A percentile compares a stretch with the other conserved stretches of the same genome.
Conservation (phyloP, 805 yeast species). For the Isabelozyma pseudorhagii region DNA sequence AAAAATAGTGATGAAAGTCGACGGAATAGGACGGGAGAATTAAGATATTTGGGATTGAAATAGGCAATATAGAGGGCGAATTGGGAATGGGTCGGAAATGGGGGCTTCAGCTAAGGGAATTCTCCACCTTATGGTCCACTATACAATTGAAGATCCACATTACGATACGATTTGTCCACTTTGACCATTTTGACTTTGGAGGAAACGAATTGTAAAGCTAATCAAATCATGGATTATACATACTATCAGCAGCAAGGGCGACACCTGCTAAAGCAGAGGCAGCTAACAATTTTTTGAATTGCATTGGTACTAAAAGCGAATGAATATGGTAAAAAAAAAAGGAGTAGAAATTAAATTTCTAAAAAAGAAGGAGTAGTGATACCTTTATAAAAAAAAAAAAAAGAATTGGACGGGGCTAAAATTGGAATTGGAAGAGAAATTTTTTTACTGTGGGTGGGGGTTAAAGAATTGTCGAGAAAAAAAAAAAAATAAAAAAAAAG, state of each 20-base stretch:
- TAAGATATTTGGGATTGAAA: no score
- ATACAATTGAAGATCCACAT: no score
- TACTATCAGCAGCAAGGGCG: slow-evolving; percentile 32
- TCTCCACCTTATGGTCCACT: no score
- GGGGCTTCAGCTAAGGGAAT: no score
- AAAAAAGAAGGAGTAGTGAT: neutral
- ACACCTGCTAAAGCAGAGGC: slow-evolving; percentile 49
- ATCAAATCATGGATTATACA: slow-evolving; percentile 8
- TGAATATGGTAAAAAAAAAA: neutral
- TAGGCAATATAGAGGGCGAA: no score
- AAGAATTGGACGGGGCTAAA: neutral
- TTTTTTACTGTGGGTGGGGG: neutral
- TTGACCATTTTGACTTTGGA: no score
- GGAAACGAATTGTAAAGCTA: no score
- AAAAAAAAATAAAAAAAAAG: neutral
- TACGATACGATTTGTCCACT: no score
- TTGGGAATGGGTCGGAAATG: no score
- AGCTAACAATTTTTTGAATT: slow-evolving; percentile 50
- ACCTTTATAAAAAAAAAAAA: neutral
- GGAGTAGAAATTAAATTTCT: neutral
- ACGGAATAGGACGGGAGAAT: neutral
- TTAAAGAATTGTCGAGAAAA: neutral
- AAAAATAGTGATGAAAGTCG: neutral
- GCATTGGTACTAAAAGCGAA: slow-evolving; percentile 38
- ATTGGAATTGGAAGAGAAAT: neutral